Evolutionary conservation across 768 basidiomycete species (phyloP).

Genomic region (Amanita inopinata): DNA sequence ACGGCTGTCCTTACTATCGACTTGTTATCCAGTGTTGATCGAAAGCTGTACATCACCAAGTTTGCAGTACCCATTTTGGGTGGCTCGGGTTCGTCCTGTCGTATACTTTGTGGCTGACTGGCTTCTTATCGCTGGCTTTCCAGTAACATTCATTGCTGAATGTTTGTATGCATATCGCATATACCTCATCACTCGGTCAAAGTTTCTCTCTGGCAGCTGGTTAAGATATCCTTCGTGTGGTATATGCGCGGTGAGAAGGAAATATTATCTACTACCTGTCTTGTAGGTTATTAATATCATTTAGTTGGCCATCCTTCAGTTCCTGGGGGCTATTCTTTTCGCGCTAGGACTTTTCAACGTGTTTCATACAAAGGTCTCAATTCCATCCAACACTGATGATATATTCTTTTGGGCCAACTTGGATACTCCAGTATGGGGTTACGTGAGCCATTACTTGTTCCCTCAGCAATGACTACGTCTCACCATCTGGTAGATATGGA

Average conservation of each 20-base stretch:
- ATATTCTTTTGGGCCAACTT: too few relatives aligned
- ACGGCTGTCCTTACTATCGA: slow-evolving; percentile 3
- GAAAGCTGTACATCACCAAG: neutral
- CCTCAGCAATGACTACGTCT: too few relatives aligned
- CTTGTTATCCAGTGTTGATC: slow-evolving; percentile 1
- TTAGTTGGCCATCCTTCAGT: slow-evolving; percentile 2
- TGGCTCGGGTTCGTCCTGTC: neutral
- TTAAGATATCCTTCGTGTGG: too few relatives aligned
- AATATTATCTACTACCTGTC: too few relatives aligned
- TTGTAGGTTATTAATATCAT: neutral
- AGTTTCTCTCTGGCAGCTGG: neutral
- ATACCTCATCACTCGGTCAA: neutral
- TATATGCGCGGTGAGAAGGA: too few relatives aligned
- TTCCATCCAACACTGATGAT: too few relatives aligned
- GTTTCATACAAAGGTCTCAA: too few relatives aligned
- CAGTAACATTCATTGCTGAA: slow-evolving; percentile 4
- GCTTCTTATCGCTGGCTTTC: neutral
- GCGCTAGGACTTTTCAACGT: neutral
- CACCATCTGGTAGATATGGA: slow-evolving; percentile 25
- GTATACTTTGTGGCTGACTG: neutral
- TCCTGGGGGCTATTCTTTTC: neutral
- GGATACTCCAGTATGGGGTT: too few relatives aligned
- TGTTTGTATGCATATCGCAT: slow-evolving; percentile 6
- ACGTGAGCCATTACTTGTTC: too few relatives aligned
- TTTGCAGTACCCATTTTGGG: neutral